A percentile compares a stretch with the other conserved stretches of the same genome.
Conservation (phyloP, 768 basidiomycete species). For the Serendipita sp. region DNA sequence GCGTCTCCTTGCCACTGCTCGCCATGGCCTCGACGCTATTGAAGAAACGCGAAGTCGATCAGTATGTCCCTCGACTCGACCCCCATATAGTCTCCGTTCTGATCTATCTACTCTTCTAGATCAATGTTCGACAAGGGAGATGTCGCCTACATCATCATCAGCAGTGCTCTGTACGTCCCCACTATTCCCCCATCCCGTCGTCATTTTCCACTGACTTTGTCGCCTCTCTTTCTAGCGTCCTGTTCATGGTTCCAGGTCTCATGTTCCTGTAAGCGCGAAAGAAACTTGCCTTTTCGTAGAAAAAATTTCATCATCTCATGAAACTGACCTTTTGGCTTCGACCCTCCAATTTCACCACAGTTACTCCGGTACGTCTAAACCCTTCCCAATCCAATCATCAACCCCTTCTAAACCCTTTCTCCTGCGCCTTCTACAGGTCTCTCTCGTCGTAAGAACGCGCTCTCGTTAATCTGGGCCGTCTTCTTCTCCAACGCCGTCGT, state of each 20-base stretch:
- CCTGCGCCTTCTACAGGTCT: too few relatives aligned
- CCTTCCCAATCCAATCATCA: conserved; percentile 17
- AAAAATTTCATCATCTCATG: conserved; percentile 11
- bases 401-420: conserved; percentile 51
- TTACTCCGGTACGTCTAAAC: conserved; percentile 5
- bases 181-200: neutral
- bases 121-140: conserved; percentile 47
- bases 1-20: neutral
- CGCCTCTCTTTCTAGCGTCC: conserved; percentile 23
- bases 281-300: conserved; percentile 21
- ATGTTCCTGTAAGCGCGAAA: conserved; percentile 18
- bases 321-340: too few relatives aligned
- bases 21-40: neutral
- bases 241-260: conserved; percentile 64
- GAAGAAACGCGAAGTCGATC: neutral
- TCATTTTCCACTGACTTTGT: neutral
- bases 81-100: neutral
- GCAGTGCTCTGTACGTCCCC: conserved; percentile 35
- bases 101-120: neutral
- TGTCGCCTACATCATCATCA: conserved; percentile 50
- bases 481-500: conserved; percentile 57
- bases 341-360: neutral
- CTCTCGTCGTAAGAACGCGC: conserved; percentile 50
- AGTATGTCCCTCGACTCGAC: neutral
- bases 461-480: conserved; percentile 64